These are phyloP conservation scores for Nidularia sp. DNA, from an alignment of 768 basidiomycete genomes.

Conservation along the genomic window DNA sequence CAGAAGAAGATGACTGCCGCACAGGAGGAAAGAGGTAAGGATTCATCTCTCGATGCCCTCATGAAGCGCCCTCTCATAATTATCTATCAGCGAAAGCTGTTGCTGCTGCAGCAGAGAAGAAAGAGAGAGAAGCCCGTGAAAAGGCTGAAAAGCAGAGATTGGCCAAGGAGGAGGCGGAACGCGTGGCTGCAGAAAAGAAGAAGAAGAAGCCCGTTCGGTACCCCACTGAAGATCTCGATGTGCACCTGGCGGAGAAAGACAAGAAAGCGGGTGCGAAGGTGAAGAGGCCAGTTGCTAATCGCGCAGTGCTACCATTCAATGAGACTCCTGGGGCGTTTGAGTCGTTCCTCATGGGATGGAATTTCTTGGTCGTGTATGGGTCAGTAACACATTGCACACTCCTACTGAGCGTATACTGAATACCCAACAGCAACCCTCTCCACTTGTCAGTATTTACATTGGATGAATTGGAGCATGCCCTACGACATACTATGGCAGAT, in stretches of 20 bases:
- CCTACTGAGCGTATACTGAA: constrained; percentile 4
- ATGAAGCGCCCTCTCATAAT: constrained; percentile 4
- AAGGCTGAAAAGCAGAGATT: constrained; percentile 63
- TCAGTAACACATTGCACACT: constrained; percentile 30
- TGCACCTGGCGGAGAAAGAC: constrained; percentile 76
- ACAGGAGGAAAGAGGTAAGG: constrained; percentile 69
- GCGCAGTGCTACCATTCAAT: constrained; percentile 64
- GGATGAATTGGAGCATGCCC: constrained; percentile 87
- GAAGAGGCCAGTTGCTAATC: constrained; percentile 63
- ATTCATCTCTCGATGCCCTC: constrained; percentile 5
- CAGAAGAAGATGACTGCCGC: constrained; percentile 74
- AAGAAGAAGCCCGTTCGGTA: constrained; percentile 91
- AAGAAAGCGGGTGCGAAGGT: constrained; percentile 73
- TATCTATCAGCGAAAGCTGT: constrained; percentile 14
- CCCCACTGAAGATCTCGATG: constrained; percentile 89
- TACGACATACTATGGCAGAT: constrained; percentile 72
- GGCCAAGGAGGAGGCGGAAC: constrained; percentile 68
- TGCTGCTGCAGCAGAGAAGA: constrained; percentile 47
- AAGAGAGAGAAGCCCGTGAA: constrained; percentile 67
- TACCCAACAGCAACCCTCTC: constrained; percentile 65
- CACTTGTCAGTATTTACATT: constrained; percentile 85
- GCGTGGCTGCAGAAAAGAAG: constrained; percentile 72
- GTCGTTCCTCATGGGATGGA: constrained; percentile 87
- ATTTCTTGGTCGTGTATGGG: constrained; percentile 93
- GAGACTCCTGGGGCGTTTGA: constrained; percentile 68